Evolutionary conservation across 2,329 filamentous ascomycete species (phyloP).

Genomic region (Trichophyton simii): DNA sequence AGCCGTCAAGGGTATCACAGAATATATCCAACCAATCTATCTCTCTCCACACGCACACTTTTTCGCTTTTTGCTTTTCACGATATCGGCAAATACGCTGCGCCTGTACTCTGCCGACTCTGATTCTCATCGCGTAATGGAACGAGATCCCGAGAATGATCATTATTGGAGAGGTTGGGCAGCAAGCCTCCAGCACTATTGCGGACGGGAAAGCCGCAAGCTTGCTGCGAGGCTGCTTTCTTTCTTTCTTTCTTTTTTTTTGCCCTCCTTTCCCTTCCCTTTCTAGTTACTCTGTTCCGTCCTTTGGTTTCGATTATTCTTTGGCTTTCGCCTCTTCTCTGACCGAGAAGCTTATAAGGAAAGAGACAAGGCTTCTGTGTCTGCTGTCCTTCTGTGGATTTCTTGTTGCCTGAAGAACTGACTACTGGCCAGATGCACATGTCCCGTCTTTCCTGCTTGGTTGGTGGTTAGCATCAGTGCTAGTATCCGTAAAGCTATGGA

Average conservation of each 20-base stretch:
- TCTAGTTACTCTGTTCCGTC: neutral
- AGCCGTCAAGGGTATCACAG: neutral
- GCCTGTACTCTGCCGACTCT: neutral
- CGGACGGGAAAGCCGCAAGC: neutral
- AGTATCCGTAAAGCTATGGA: neutral
- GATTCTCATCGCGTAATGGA: conserved; percentile 3
- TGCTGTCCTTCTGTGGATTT: neutral
- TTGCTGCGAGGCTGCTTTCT: neutral
- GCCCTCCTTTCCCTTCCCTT: neutral
- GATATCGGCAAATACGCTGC: neutral
- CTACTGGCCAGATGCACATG: neutral
- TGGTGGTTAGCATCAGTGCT: neutral
- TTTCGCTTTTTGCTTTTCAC: neutral
- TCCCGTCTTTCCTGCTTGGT: neutral
- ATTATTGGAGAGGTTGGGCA: neutral
- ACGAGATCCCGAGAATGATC: neutral
- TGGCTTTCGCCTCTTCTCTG: neutral
- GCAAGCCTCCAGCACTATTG: neutral
- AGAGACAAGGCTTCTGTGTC: neutral
- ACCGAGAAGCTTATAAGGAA: neutral
- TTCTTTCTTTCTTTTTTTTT: neutral
- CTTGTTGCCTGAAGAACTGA: neutral
- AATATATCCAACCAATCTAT: too few species aligned
- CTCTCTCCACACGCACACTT: too few species aligned
- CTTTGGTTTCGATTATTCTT: neutral